These are phyloP conservation scores for Tarenaya hassleriana DNA, from an alignment of 345 rosid genomes.

Conservation along the genomic window DNA sequence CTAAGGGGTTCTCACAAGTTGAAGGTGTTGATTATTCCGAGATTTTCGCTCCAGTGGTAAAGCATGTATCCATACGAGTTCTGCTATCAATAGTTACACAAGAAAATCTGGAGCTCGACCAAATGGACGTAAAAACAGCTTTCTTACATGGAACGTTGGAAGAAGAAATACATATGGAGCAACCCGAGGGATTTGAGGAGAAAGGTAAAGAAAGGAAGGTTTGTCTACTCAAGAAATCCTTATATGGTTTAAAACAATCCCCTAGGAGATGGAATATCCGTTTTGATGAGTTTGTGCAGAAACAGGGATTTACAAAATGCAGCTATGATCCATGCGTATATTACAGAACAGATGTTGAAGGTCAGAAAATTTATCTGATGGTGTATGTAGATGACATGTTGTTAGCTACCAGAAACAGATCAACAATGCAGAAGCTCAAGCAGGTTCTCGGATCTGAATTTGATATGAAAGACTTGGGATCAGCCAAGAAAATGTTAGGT, in stretches of 20 bases:
- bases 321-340: not conserved
- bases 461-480: too few relatives aligned
- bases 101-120: too few relatives aligned
- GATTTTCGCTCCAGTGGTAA: not conserved
- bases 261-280: not conserved
- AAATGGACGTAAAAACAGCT: not conserved
- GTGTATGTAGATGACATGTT: too few relatives aligned
- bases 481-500: too few relatives aligned
- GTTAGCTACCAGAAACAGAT: too few relatives aligned
- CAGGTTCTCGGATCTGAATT: too few relatives aligned
- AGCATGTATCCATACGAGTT: not conserved
- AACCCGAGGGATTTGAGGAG: not conserved
- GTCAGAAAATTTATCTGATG: too few relatives aligned
- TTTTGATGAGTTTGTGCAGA: not conserved
- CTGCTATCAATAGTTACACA: not conserved
- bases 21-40: not conserved
- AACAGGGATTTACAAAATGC: not conserved
- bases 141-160: not conserved
- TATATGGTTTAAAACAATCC: not conserved
- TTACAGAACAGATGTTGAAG: too few relatives aligned
- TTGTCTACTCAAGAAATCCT: not conserved
- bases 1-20: not conserved
- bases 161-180: not conserved
- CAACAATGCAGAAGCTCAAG: too few relatives aligned
- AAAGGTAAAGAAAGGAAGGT: too few relatives aligned